Percentiles rank a stretch among this genome's conserved stretches.
Evolutionary conservation across 2,329 filamentous ascomycete species (phyloP).

Genomic region (Pestalotiopsis sp.): DNA sequence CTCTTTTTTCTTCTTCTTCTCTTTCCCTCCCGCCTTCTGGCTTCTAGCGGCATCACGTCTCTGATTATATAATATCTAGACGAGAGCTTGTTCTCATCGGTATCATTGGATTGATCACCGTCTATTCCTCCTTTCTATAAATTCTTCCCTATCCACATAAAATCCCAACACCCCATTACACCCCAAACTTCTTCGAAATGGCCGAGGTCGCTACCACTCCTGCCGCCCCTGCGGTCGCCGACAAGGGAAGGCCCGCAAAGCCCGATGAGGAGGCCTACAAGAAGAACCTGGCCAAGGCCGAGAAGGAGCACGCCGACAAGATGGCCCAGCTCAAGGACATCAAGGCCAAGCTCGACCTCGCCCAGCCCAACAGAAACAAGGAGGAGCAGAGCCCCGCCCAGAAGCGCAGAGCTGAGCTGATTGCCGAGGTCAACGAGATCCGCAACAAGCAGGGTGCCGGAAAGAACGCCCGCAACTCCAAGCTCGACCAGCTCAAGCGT

Average conservation of each 20-base stretch:
- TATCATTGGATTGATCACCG: constrained; percentile 17
- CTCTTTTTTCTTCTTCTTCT: background rate
- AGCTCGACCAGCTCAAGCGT: constrained; percentile 88
- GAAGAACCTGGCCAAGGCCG: constrained; percentile 72
- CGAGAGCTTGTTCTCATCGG: background rate
- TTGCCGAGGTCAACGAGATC: constrained; percentile 79
- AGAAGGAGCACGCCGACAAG: constrained; percentile 81
- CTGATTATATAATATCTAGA: background rate
- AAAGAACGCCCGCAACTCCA: constrained; percentile 76
- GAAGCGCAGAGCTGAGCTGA: constrained; percentile 84
- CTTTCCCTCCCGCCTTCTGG: background rate
- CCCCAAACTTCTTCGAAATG: constrained; percentile 36
- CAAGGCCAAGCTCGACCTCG: constrained; percentile 85
- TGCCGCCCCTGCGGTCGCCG: constrained; percentile 44
- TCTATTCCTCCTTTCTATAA: constrained; percentile 10
- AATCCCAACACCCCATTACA: background rate
- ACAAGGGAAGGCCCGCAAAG: constrained; percentile 69
- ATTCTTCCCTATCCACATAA: constrained; percentile 7
- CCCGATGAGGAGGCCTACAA: constrained; percentile 87
- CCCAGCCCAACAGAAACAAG: constrained; percentile 70
- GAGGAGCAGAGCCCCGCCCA: constrained; percentile 77
- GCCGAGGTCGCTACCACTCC: constrained; percentile 45
- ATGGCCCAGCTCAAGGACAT: constrained; percentile 71
- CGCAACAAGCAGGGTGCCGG: constrained; percentile 82
- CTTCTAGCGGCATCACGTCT: background rate